Conservation (phyloP, 1,284 basidiomycete species). For the Serendipita sp. region DNA sequence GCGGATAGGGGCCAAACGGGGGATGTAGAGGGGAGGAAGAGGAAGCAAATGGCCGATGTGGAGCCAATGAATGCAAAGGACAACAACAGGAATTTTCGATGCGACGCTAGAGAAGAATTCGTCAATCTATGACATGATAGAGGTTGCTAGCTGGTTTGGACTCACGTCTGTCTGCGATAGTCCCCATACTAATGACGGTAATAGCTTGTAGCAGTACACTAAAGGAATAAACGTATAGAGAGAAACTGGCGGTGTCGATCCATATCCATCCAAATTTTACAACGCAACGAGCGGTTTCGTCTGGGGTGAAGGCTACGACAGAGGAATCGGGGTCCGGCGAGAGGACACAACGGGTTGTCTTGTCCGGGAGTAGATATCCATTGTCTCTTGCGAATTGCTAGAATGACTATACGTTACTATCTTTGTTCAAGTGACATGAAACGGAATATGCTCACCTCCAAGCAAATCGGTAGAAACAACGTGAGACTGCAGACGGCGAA, state of each 20-base stretch:
- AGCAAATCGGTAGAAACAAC: constrained; percentile 65
- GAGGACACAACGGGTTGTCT: constrained; percentile 32
- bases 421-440: not conserved
- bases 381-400: constrained; percentile 68
- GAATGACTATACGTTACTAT: not conserved
- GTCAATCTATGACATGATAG: not conserved
- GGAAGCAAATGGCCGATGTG: constrained; percentile 49
- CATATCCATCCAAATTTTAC: constrained; percentile 64
- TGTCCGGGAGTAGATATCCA: constrained; percentile 53
- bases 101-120: constrained; percentile 25
- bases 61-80: constrained; percentile 61
- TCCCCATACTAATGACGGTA: constrained; percentile 80
- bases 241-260: constrained; percentile 81
- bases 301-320: constrained; percentile 11
- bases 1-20: constrained; percentile 50
- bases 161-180: constrained; percentile 56
- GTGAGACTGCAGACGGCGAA: constrained; percentile 70
- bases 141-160: not conserved
- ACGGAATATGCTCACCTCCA: constrained; percentile 30
- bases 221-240: constrained; percentile 73
- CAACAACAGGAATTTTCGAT: constrained; percentile 65
- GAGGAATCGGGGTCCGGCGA: constrained; percentile 6
- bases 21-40: constrained; percentile 56
- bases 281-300: constrained; percentile 39
- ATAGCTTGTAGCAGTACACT: constrained; percentile 79